A percentile compares a stretch with the other conserved stretches of the same genome.
phyloP scores from a whole-genome alignment of 306 rosid species.

The Arachis hypogaea region DNA sequence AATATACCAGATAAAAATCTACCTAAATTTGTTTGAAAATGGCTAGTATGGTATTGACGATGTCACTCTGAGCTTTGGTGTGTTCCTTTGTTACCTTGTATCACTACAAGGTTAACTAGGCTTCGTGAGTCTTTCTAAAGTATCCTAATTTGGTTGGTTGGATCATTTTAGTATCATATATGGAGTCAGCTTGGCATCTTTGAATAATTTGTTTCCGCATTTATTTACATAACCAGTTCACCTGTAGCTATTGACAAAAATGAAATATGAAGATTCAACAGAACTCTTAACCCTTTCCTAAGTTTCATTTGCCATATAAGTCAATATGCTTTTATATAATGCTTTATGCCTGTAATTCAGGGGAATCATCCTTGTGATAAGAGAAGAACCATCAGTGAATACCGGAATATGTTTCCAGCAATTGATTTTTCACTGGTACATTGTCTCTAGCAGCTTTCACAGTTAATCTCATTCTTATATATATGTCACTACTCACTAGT shows the following conservation, averaged over 20 bases:
- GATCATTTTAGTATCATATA: background rate
- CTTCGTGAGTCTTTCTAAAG: background rate
- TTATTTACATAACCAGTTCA: background rate
- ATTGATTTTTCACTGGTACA: constrained; percentile 73
- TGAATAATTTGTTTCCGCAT: constrained; percentile 28
- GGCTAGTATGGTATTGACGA: constrained; percentile 8
- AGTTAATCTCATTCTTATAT: no score
- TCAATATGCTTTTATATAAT: no score
- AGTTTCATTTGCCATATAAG: no score
- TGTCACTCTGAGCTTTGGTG: constrained; percentile 7
- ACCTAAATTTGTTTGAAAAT: no score
- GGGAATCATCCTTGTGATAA: constrained; percentile 86
- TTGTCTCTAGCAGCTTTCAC: no score
- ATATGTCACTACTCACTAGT: no score
- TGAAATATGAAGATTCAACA: background rate
- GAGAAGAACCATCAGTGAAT: constrained; percentile 75
- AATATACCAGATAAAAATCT: no score
- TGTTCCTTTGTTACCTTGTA: background rate
- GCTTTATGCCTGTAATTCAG: constrained; percentile 44
- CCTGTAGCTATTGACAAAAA: constrained; percentile 14
- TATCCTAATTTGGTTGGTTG: background rate
- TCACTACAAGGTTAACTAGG: background rate
- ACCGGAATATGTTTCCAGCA: constrained; percentile 76
- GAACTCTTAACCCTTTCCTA: no score
- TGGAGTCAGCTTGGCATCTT: background rate